Evolutionary conservation across 441 rosid species (phyloP).

Genomic region (Erodium texanum): DNA sequence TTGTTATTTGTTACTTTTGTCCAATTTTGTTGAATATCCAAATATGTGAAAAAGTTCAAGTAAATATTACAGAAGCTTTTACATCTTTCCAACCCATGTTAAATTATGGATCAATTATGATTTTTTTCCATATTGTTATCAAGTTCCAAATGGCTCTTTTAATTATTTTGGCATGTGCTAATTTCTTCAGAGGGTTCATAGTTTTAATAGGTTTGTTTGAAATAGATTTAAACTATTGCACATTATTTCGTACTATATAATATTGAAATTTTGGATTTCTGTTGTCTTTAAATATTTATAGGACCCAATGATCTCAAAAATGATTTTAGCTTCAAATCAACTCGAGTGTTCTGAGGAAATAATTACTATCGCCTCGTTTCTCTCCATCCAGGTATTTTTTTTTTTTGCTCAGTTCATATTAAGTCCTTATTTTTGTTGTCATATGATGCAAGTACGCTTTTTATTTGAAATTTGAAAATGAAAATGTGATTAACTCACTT

Average conservation of each 20-base stretch:
- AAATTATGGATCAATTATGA: no score
- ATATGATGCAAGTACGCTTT: background rate
- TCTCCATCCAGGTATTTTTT: constrained; percentile 63
- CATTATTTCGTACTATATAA: background rate
- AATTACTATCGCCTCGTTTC: constrained; percentile 75
- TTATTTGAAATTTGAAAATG: no score
- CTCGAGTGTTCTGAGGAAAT: constrained; percentile 89
- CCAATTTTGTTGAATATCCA: no score
- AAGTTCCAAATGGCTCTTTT: no score
- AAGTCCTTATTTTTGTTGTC: background rate
- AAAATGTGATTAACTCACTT: background rate
- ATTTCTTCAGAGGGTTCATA: no score
- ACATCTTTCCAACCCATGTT: no score
- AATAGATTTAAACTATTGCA: background rate
- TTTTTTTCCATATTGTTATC: no score
- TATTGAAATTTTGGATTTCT: constrained; percentile 7
- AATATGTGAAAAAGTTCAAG: no score
- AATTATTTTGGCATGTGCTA: no score
- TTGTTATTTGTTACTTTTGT: no score
- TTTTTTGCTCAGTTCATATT: background rate
- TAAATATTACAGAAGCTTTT: no score
- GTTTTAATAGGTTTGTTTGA: no score
- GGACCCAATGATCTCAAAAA: constrained; percentile 92
- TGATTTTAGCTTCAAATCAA: constrained; percentile 83
- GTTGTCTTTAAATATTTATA: constrained; percentile 20